Conservation (phyloP, 768 basidiomycete genomes). For the Floccularia luteovirens region DNA sequence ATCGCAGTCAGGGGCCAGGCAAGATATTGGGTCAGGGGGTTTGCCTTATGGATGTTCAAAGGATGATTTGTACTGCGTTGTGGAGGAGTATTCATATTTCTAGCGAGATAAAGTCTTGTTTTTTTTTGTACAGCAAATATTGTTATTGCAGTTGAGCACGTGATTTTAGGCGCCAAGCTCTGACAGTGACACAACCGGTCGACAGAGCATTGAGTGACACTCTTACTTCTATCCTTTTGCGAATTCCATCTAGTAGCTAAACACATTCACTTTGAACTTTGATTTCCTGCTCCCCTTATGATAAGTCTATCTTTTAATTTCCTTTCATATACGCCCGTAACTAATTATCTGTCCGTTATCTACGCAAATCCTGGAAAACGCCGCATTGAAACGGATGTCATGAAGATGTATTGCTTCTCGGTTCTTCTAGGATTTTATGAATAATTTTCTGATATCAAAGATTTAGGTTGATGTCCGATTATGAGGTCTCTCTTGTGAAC, state of each 20-base stretch:
- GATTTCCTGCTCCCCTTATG: no score
- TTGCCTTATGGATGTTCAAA: slow-evolving; percentile 46
- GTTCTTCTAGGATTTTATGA: background rate
- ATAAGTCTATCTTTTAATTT: slow-evolving; percentile 35
- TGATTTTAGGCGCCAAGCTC: no score
- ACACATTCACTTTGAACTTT: no score
- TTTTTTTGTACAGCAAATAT: background rate
- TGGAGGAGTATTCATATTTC: slow-evolving; percentile 46
- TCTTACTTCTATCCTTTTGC: no score
- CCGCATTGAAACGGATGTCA: slow-evolving; percentile 97
- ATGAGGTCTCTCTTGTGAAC: slow-evolving; percentile 94
- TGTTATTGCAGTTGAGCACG: no score
- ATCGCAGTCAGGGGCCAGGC: background rate
- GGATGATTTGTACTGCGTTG: slow-evolving; percentile 59
- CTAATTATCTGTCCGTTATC: slow-evolving; percentile 16
- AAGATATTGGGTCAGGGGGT: background rate
- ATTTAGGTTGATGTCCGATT: slow-evolving; percentile 97
- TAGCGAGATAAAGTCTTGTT: slow-evolving; percentile 1
- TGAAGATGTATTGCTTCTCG: slow-evolving; percentile 72
- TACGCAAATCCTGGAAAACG: slow-evolving; percentile 83
- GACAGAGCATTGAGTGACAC: no score
- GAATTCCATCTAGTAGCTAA: no score
- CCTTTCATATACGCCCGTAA: slow-evolving; percentile 5
- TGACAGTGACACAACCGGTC: no score
- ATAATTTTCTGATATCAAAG: slow-evolving; percentile 8